phyloP scores from a whole-genome alignment of 805 yeast species.

The Ogataea dorogensis region DNA sequence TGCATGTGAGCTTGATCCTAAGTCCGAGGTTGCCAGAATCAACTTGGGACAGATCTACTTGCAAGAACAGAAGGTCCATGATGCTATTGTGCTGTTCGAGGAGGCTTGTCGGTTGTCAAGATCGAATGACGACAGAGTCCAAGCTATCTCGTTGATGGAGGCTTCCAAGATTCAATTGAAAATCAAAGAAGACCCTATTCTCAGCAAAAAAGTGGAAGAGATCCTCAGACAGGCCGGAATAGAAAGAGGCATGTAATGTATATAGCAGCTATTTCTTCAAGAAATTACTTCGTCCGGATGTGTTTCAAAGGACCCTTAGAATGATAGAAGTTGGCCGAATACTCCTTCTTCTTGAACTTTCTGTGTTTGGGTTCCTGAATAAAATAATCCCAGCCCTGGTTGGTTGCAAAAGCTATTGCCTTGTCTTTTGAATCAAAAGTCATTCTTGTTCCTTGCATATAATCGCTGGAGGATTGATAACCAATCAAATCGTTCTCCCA shows the following conservation, averaged over 20 bases:
- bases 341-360: slow-evolving; percentile 71
- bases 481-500: slow-evolving; percentile 93
- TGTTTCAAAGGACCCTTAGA: slow-evolving; percentile 70
- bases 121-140: slow-evolving; percentile 80
- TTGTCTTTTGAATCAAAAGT: slow-evolving; percentile 73
- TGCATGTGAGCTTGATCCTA: slow-evolving; percentile 83
- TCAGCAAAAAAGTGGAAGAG: slow-evolving; percentile 62
- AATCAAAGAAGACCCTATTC: slow-evolving; percentile 66
- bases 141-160: slow-evolving; percentile 87
- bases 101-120: slow-evolving; percentile 81
- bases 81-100: slow-evolving; percentile 79
- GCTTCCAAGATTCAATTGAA: slow-evolving; percentile 88
- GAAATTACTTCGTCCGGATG: slow-evolving; percentile 61
- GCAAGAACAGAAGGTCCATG: slow-evolving; percentile 78
- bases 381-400: slow-evolving; percentile 84
- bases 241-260: slow-evolving; percentile 8
- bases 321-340: slow-evolving; percentile 69
- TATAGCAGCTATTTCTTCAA: slow-evolving; percentile 5
- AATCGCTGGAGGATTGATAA: slow-evolving; percentile 75
- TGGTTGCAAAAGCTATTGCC: slow-evolving; percentile 74
- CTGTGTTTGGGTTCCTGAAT: slow-evolving; percentile 79
- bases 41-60: slow-evolving; percentile 90
- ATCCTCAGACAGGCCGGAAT: slow-evolving; percentile 43
- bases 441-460: slow-evolving; percentile 76
- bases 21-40: slow-evolving; percentile 83